Conservation (phyloP, 768 basidiomycete species). For the Pleurotus eryngii region DNA sequence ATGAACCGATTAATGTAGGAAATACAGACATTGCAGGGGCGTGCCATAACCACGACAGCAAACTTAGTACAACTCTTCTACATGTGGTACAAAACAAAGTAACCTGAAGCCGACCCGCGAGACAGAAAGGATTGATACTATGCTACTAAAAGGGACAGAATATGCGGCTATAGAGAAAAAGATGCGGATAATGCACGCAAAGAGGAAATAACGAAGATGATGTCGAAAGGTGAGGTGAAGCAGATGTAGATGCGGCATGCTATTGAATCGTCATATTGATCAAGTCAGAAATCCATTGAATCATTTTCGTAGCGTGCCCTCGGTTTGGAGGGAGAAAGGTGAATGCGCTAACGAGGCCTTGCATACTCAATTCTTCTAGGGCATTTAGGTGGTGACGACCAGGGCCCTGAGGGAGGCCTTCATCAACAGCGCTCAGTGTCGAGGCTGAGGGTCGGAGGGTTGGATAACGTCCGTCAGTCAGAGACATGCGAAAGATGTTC, state of each 20-base stretch:
- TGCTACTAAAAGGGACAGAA: neutral
- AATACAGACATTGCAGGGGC: neutral
- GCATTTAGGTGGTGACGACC: conserved; percentile 53
- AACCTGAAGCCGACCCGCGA: neutral
- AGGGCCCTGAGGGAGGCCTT: conserved; percentile 40
- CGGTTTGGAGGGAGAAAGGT: conserved; percentile 59
- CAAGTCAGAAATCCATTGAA: conserved; percentile 72
- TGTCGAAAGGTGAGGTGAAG: neutral
- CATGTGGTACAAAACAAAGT: neutral
- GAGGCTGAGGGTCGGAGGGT: conserved; percentile 54
- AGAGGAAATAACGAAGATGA: neutral
- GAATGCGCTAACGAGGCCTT: conserved; percentile 70
- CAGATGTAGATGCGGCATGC: neutral
- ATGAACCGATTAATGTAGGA: neutral
- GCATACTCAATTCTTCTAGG: conserved; percentile 71
- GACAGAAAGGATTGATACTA: neutral
- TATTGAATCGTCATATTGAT: conserved; percentile 49
- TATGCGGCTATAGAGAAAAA: neutral
- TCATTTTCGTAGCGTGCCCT: conserved; percentile 57
- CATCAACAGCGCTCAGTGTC: conserved; percentile 63
- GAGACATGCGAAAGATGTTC: conserved; percentile 69
- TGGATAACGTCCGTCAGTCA: conserved; percentile 48
- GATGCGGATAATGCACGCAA: neutral
- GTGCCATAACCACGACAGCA: neutral
- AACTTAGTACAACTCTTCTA: neutral